Conservation (phyloP, 208 protist species). For the Trypanosoma melophagium region DNA sequence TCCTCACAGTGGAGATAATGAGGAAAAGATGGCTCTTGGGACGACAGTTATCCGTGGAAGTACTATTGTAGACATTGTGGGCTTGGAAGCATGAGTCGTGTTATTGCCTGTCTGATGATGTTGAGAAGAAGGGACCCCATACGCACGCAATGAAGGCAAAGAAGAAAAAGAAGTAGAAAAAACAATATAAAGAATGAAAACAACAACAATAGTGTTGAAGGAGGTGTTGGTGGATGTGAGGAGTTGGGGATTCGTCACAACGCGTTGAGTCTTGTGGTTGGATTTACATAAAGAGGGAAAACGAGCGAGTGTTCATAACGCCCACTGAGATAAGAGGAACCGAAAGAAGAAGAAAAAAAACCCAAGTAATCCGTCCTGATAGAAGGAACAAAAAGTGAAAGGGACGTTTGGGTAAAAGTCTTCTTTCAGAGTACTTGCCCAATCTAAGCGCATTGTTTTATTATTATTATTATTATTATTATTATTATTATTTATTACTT, state of each 20-base stretch:
- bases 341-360: constrained; percentile 2
- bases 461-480: too few species aligned
- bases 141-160: background rate
- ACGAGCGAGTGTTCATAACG: too few species aligned
- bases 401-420: background rate
- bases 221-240: too few species aligned
- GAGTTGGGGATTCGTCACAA: too few species aligned
- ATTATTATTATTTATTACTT: background rate
- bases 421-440: background rate
- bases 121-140: background rate
- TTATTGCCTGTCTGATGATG: background rate
- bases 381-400: constrained; percentile 19
- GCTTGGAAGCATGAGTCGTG: constrained; percentile 53
- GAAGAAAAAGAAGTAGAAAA: constrained; percentile 16
- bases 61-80: constrained; percentile 89
- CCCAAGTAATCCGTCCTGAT: constrained; percentile 4
- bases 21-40: constrained; percentile 85
- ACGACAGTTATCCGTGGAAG: constrained; percentile 89
- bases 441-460: background rate
- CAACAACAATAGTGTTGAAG: background rate
- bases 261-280: too few species aligned
- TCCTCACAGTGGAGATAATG: constrained; percentile 41
- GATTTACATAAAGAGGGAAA: too few species aligned
- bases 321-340: background rate
- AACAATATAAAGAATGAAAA: background rate